A percentile compares a stretch with the other conserved stretches of the same genome.
Conservation (phyloP, 2,329 filamentous ascomycete genomes). For the Elsinoe ampelina region DNA sequence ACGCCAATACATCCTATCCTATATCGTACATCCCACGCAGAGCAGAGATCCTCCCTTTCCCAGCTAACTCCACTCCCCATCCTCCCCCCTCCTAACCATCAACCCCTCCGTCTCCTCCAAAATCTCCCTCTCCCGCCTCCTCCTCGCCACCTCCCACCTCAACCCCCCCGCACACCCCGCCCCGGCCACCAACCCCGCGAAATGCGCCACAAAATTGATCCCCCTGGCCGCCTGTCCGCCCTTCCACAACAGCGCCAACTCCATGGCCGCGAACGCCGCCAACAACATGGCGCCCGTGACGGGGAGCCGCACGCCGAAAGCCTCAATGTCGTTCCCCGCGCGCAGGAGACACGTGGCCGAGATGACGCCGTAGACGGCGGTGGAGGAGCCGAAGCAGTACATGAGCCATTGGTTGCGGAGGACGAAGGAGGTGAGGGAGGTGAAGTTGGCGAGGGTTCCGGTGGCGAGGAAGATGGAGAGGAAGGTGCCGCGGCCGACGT, state of each 20-base stretch:
- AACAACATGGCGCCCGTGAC: constrained; percentile 31
- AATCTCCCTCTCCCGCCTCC: constrained; percentile 11
- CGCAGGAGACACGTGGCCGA: constrained; percentile 46
- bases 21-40: not conserved
- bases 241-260: constrained; percentile 21
- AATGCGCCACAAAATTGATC: constrained; percentile 28
- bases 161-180: constrained; percentile 18
- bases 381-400: constrained; percentile 58
- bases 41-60: not conserved
- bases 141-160: constrained; percentile 11
- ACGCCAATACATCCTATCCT: no score
- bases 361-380: constrained; percentile 52
- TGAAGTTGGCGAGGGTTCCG: constrained; percentile 50
- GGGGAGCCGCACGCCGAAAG: constrained; percentile 25
- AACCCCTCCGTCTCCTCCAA: not conserved
- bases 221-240: constrained; percentile 18
- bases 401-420: constrained; percentile 34
- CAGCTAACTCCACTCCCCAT: not conserved
- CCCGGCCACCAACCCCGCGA: constrained; percentile 26
- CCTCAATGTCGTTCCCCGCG: constrained; percentile 18
- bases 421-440: constrained; percentile 44
- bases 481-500: constrained; percentile 60
- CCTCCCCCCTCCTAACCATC: not conserved
- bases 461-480: constrained; percentile 55
- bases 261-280: constrained; percentile 24